These are phyloP conservation scores for Zygotorulaspora sp. DNA, from an alignment of 805 yeast species.

Conservation along the genomic window DNA sequence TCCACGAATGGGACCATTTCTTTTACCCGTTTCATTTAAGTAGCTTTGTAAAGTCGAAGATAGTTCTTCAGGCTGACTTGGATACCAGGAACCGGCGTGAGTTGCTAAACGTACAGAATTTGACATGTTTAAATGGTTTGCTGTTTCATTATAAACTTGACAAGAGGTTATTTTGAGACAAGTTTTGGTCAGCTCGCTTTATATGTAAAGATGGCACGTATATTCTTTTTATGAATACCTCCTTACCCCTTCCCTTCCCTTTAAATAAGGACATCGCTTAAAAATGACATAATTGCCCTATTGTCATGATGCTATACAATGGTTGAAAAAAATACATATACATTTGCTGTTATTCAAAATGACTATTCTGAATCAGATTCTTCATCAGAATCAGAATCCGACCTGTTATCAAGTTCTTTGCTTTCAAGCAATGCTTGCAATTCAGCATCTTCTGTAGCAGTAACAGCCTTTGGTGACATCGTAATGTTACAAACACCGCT, in stretches of 20 bases:
- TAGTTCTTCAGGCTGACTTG: conserved; percentile 42
- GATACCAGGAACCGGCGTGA: conserved; percentile 92
- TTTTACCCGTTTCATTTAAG: conserved; percentile 29
- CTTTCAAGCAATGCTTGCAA: conserved; percentile 92
- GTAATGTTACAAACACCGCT: conserved; percentile 90
- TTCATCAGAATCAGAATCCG: conserved; percentile 72
- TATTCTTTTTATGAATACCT: conserved; percentile 1
- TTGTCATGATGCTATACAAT: neutral
- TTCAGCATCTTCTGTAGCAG: conserved; percentile 97
- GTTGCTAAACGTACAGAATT: conserved; percentile 55
- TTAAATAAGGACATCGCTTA: neutral
- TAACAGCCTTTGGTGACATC: conserved; percentile 98
- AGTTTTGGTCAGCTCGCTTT: neutral
- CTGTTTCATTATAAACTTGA: no score
- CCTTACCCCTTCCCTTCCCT: conserved; percentile 3
- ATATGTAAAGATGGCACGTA: neutral
- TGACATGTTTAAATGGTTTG: no score
- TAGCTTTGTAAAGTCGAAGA: conserved; percentile 47
- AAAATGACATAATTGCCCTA: neutral
- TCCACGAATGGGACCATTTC: conserved; percentile 26
- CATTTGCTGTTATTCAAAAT: neutral
- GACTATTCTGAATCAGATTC: conserved; percentile 39
- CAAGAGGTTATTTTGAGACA: no score
- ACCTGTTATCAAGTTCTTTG: conserved; percentile 83
- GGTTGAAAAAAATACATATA: neutral